Base-by-base conservation (phyloP, 2,329 filamentous ascomycete species). In the Cladosporium velox region DNA sequence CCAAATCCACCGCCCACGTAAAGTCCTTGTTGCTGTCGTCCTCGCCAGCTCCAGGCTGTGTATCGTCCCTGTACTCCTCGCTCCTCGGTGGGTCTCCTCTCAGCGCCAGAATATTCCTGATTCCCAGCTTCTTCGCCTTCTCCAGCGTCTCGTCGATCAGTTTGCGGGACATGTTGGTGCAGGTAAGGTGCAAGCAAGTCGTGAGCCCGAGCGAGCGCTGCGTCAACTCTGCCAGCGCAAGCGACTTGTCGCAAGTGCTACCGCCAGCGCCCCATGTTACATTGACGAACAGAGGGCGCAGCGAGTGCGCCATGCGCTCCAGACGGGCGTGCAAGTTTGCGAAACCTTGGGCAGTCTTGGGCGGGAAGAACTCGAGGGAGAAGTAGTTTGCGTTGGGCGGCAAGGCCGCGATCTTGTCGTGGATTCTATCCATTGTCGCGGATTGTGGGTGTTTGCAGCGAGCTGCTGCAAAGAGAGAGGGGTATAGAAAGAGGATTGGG, bases 351-450 rank as follows among this genome's bases (percentile, higher is more conserved):
- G 90, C 86, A 57, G 95, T 99, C 84, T 98, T 99, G 69, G 95
- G 95, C 71, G 95, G 95, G 82, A 99, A 99, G 87, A 99, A 99
- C 82, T 99, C 95, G 80, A 98, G 90, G 58, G 95, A 98, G 81
- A 97, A 96, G 84, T 95, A 98, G 77, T 87, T 88, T 70, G 87
- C 87, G 79, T 91, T 88, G 70, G 90, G 86, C 78, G 92, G 91
- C 82, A 99, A 82, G 68, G 92, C 91, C 80, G 91, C 91, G 77
- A 98, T 94, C 85, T 97, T 97, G 84, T 96, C 91, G 69, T 92
- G 96, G 77, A 97, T 93, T 81, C 63, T 51, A 60, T 65, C 63
- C 61, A 64, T 64, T 30, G n/a, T 54, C 47, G 61, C 51, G 51
- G 18, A 7, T 21, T 26, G 5, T 24, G 24, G 30, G 32, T 58